phyloP scores from a whole-genome alignment of 2,329 filamentous ascomycete species.

The Phoma sp. region DNA sequence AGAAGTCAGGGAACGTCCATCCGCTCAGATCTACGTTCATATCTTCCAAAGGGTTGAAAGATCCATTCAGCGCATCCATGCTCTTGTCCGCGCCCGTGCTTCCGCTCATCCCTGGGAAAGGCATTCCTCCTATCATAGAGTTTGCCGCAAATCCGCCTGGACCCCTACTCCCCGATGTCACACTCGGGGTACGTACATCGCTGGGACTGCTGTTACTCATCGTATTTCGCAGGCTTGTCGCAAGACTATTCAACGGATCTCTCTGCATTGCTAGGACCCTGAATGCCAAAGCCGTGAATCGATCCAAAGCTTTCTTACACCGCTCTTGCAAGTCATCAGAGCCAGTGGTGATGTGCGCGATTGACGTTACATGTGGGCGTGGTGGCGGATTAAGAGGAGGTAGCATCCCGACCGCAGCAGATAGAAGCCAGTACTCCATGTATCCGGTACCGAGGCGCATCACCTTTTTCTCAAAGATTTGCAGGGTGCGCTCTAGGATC shows the following conservation, averaged over 20 bases:
- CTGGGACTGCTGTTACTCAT: constrained; percentile 19
- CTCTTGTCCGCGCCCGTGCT: constrained; percentile 7
- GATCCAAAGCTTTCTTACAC: constrained; percentile 35
- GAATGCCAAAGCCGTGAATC: constrained; percentile 36
- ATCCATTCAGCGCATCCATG: constrained; percentile 3
- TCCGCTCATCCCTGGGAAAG: constrained; percentile 9
- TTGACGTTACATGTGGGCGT: constrained; percentile 24
- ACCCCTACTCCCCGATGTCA: neutral
- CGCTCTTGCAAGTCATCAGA: constrained; percentile 30
- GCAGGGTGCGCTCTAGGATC: constrained; percentile 37
- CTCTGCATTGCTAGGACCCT: constrained; percentile 41
- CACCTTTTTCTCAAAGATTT: constrained; percentile 43
- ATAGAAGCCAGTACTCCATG: constrained; percentile 45
- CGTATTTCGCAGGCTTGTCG: constrained; percentile 26
- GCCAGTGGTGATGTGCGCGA: constrained; percentile 12
- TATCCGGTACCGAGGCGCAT: constrained; percentile 46
- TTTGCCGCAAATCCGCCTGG: constrained; percentile 1
- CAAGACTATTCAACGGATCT: constrained; percentile 32
- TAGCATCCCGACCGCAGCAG: constrained; percentile 40
- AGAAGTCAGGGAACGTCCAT: constrained; percentile 46
- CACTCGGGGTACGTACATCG: constrained; percentile 5
- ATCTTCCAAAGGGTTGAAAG: constrained; percentile 35
- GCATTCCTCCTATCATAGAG: constrained; percentile 4
- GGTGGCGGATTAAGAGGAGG: constrained; percentile 25
- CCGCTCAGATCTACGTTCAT: constrained; percentile 38